Evolutionary conservation across 495 filamentous ascomycete species (phyloP).

Genomic region (Hyaloscypha variabilis): DNA sequence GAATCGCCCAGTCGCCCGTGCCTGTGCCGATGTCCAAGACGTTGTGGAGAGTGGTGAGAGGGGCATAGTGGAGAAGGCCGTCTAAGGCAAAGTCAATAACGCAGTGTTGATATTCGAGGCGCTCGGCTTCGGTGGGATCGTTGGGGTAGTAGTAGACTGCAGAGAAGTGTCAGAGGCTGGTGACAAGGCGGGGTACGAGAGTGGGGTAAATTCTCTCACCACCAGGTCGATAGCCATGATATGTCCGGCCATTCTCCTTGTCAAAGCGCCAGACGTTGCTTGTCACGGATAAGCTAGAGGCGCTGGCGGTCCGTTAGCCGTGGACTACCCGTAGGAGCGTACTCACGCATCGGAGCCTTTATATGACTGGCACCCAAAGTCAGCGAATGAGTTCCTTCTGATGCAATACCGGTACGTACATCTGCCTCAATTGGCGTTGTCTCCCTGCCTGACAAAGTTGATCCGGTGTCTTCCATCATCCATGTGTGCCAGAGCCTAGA

Average conservation of each 20-base stretch:
- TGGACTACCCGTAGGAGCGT: slow-evolving; percentile 10
- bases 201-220: slow-evolving; percentile 29
- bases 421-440: slow-evolving; percentile 20
- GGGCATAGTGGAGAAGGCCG: slow-evolving; percentile 58
- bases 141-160: slow-evolving; percentile 62
- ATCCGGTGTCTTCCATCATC: no score
- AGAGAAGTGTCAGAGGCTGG: background rate
- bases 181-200: background rate
- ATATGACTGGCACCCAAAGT: no score
- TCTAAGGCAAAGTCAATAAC: slow-evolving; percentile 57
- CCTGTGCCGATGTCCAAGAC: slow-evolving; percentile 76
- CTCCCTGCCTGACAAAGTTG: no score
- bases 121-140: slow-evolving; percentile 54
- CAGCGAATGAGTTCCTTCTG: no score
- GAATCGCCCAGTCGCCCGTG: slow-evolving; percentile 65
- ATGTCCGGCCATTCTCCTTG: slow-evolving; percentile 64
- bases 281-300: slow-evolving; percentile 33
- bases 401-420: slow-evolving; percentile 1
- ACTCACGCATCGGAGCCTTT: no score
- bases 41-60: slow-evolving; percentile 52
- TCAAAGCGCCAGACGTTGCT: slow-evolving; percentile 47
- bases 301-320: background rate
- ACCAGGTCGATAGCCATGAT: slow-evolving; percentile 57
- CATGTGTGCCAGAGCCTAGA: no score
- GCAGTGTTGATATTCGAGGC: slow-evolving; percentile 63